Evolutionary conservation across 108 stramenopile genomes (phyloP).

Genomic region (Cyclotella cryptica): DNA sequence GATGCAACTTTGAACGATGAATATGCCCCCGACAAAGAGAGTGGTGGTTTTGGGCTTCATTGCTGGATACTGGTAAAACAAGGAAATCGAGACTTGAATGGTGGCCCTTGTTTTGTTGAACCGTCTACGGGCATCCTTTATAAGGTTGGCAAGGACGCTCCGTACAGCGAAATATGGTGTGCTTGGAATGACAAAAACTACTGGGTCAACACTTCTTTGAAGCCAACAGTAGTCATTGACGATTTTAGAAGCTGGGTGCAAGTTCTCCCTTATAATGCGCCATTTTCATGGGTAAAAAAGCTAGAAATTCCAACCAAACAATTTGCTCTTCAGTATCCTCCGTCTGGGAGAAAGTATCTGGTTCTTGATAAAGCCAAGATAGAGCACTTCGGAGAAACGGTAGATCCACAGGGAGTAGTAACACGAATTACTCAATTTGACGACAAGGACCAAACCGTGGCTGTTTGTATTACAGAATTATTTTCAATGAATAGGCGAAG

Average conservation of each 20-base stretch:
- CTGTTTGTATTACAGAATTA: conserved; percentile 56
- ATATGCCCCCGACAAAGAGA: conserved; percentile 29
- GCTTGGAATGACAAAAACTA: conserved; percentile 78
- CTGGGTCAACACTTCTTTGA: conserved; percentile 71
- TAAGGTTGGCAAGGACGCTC: conserved; percentile 34
- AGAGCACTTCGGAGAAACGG: conserved; percentile 63
- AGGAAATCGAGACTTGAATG: conserved; percentile 46
- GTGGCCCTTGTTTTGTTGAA: conserved; percentile 63
- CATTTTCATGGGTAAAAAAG: conserved; percentile 14
- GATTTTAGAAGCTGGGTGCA: conserved; percentile 14
- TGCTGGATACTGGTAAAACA: conserved; percentile 79
- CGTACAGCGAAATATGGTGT: conserved; percentile 65
- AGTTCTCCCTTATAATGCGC: conserved; percentile 5
- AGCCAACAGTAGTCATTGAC: background rate
- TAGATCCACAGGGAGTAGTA: conserved; percentile 66
- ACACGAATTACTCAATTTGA: conserved; percentile 55
- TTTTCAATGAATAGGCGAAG: conserved; percentile 52
- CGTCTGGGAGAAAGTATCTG: conserved; percentile 54
- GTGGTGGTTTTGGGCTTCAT: conserved; percentile 56
- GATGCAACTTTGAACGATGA: conserved; percentile 18
- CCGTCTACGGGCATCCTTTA: conserved; percentile 74
- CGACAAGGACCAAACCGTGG: conserved; percentile 55
- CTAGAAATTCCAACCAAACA: conserved; percentile 43
- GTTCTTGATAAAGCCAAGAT: conserved; percentile 64
- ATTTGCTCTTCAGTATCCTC: conserved; percentile 55